phyloP scores from a whole-genome alignment of 768 basidiomycete species.

The Neoboletus magnificus region DNA sequence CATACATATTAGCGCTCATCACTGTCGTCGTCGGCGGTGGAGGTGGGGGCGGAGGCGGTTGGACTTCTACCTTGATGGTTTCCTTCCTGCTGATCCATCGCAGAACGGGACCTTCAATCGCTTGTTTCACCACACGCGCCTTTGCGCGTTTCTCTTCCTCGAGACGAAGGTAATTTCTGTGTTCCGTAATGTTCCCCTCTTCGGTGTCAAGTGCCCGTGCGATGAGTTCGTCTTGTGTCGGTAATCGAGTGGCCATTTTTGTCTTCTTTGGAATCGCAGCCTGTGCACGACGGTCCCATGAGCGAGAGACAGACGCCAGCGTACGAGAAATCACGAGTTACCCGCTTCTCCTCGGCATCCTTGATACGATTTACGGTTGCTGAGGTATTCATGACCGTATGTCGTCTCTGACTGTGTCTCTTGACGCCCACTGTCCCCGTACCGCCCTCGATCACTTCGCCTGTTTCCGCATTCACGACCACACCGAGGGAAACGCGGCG shows the following conservation, averaged over 20 bases:
- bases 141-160: constrained; percentile 83
- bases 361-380: constrained; percentile 64
- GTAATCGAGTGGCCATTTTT: constrained; percentile 48
- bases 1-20: neutral
- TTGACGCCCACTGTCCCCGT: constrained; percentile 21
- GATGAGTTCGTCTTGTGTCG: constrained; percentile 83
- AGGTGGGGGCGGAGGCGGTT: constrained; percentile 27
- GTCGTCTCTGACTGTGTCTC: constrained; percentile 61
- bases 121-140: constrained; percentile 54
- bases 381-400: constrained; percentile 70
- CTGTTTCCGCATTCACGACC: constrained; percentile 58
- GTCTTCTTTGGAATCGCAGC: constrained; percentile 59
- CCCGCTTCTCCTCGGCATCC: constrained; percentile 61
- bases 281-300: constrained; percentile 28
- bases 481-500: constrained; percentile 55
- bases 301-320: neutral
- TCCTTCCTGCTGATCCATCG: constrained; percentile 71
- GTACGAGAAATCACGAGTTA: constrained; percentile 20
- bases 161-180: constrained; percentile 70
- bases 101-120: constrained; percentile 62
- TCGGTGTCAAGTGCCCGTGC: constrained; percentile 82
- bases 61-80: constrained; percentile 43
- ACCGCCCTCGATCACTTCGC: constrained; percentile 45
- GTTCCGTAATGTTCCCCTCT: constrained; percentile 77
- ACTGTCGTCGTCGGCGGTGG: constrained; percentile 18